phyloP scores from a whole-genome alignment of 2,329 filamentous ascomycete genomes.

The Penicillium sp. region DNA sequence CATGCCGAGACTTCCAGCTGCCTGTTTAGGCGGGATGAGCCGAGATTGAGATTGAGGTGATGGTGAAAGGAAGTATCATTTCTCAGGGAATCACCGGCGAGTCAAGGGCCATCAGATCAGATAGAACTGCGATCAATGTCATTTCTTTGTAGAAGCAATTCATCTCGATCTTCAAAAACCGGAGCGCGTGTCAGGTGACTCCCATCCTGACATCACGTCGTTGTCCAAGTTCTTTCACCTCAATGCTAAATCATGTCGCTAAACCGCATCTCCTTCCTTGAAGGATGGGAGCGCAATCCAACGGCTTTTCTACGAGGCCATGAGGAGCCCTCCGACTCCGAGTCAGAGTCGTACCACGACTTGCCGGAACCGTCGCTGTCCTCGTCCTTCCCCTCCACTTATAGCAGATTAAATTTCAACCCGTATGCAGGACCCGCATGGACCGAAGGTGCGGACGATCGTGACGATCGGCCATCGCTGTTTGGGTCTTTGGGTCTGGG shows the following conservation, averaged over 20 bases:
- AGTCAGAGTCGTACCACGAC: constrained; percentile 29
- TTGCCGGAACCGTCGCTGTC: constrained; percentile 28
- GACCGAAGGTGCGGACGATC: constrained; percentile 30
- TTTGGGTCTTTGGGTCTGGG: constrained; percentile 12
- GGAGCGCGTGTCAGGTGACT: too few relatives aligned
- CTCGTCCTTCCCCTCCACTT: constrained; percentile 34
- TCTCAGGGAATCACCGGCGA: too few relatives aligned
- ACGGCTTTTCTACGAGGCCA: constrained; percentile 25
- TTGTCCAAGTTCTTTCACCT: too few relatives aligned
- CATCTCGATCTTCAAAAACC: too few relatives aligned
- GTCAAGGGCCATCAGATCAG: too few relatives aligned
- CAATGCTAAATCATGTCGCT: constrained; percentile 42
- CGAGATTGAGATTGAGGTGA: constrained; percentile 1
- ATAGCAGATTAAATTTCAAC: constrained; percentile 40
- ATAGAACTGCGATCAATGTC: too few relatives aligned
- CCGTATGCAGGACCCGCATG: constrained; percentile 38
- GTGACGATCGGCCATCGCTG: constrained; percentile 26
- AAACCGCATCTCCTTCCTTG: constrained; percentile 40
- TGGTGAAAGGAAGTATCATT: too few relatives aligned
- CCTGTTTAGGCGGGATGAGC: constrained; percentile 8
- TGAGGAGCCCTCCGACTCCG: constrained; percentile 14
- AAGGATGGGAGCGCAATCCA: constrained; percentile 39
- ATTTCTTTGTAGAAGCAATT: too few relatives aligned
- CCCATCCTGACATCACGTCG: background rate
- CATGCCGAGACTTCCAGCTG: constrained; percentile 10